Conservation (phyloP, 345 rosid genomes). For the Odontarrhena argentea region DNA sequence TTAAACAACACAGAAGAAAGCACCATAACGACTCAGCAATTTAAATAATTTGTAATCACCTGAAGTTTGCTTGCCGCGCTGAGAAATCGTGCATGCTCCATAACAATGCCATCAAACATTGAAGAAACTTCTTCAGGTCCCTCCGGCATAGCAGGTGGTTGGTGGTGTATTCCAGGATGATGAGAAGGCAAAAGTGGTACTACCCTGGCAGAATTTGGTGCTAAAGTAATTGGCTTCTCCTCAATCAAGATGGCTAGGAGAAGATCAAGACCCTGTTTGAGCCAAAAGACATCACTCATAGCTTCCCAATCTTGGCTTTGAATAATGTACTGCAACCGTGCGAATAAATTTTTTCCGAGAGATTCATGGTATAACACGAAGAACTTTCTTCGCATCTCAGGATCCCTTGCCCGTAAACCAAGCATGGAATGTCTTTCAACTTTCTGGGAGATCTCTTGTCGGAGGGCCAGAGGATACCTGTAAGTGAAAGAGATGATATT, state of each 20-base stretch:
- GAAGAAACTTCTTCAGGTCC: slow-evolving; percentile 67
- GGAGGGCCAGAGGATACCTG: slow-evolving; percentile 65
- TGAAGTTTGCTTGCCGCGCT: slow-evolving; percentile 82
- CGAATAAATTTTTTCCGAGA: slow-evolving; percentile 68
- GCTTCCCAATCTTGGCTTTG: slow-evolving; percentile 98
- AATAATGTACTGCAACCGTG: slow-evolving; percentile 81
- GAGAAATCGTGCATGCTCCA: slow-evolving; percentile 84
- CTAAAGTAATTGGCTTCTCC: slow-evolving; percentile 86
- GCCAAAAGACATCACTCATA: slow-evolving; percentile 96
- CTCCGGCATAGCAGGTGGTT: slow-evolving; percentile 56
- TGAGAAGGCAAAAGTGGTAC: slow-evolving; percentile 59
- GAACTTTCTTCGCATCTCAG: slow-evolving; percentile 82
- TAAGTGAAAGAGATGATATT: slow-evolving; percentile 40
- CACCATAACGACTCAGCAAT: slow-evolving; percentile 9
- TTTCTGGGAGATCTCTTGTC: slow-evolving; percentile 91
- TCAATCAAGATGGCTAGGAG: slow-evolving; percentile 84
- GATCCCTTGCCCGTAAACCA: slow-evolving; percentile 95
- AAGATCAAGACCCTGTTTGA: slow-evolving; percentile 98
- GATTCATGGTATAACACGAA: slow-evolving; percentile 83
- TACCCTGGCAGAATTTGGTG: slow-evolving; percentile 93
- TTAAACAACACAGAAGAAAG: slow-evolving; percentile 23
- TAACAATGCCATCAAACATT: slow-evolving; percentile 72
- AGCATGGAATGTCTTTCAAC: slow-evolving; percentile 97
- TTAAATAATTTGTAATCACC: slow-evolving; percentile 47
- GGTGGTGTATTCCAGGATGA: slow-evolving; percentile 57